Percentiles rank a stretch among this genome's conserved stretches.
Evolutionary conservation across 2,329 filamentous ascomycete species (phyloP).

Genomic region (Fusarium sacchari): DNA sequence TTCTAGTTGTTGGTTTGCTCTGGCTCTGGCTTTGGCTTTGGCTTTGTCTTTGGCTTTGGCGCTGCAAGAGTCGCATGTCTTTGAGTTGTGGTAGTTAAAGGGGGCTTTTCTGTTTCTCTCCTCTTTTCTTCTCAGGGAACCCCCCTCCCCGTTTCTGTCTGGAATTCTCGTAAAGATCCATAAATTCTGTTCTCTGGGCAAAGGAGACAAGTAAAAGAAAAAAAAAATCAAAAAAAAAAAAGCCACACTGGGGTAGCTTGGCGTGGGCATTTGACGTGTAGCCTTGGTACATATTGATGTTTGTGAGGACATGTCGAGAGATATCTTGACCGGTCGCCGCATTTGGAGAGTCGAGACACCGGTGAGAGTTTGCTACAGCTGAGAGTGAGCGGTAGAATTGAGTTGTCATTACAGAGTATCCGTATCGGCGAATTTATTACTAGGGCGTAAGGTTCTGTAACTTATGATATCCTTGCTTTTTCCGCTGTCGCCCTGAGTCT

Average conservation of each 20-base stretch:
- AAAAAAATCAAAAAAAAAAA: conserved; percentile 5
- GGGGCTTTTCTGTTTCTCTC: not conserved
- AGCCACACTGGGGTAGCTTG: not conserved
- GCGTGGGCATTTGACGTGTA: not conserved
- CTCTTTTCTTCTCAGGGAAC: not conserved
- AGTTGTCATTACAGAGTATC: conserved; percentile 20
- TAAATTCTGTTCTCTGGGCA: not conserved
- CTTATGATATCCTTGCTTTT: conserved; percentile 1
- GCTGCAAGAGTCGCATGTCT: conserved; percentile 6
- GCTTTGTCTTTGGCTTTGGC: conserved; percentile 1
- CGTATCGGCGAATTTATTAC: not conserved
- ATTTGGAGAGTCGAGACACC: conserved; percentile 8
- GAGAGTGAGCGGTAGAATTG: not conserved
- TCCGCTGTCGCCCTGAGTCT: not conserved
- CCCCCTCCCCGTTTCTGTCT: not conserved
- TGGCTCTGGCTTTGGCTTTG: not conserved
- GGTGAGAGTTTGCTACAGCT: conserved; percentile 8
- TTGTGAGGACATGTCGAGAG: not conserved
- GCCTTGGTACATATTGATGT: not conserved
- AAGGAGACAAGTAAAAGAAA: not conserved
- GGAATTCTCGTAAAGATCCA: conserved; percentile 7
- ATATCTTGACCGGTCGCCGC: conserved; percentile 6
- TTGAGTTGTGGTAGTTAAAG: conserved; percentile 16
- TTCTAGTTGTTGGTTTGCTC: conserved; percentile 1
- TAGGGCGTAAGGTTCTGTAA: not conserved